A percentile compares a stretch with the other conserved stretches of the same genome.
Conservation (phyloP, 1,284 basidiomycete species). For the Cutaneotrichosporon cavernicola region DNA sequence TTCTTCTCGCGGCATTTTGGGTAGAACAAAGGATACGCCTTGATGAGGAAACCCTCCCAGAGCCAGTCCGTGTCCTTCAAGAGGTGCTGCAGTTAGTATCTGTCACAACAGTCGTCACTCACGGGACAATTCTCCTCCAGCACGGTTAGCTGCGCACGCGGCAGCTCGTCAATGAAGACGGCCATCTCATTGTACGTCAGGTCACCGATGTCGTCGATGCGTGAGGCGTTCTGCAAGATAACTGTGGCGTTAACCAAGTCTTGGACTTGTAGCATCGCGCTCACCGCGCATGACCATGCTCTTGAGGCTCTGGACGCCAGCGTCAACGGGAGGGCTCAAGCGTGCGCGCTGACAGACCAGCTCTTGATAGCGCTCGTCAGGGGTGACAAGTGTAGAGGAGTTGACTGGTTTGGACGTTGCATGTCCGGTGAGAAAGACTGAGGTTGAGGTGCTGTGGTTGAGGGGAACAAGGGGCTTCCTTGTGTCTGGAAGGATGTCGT, state of each 20-base stretch:
- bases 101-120: slow-evolving; percentile 6
- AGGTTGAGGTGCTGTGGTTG: not conserved
- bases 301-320: slow-evolving; percentile 8
- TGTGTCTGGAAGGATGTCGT: slow-evolving; percentile 15
- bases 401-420: not conserved
- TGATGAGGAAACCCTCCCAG: slow-evolving; percentile 42
- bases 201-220: slow-evolving; percentile 47
- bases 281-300: slow-evolving; percentile 11
- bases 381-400: not conserved
- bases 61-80: slow-evolving; percentile 49
- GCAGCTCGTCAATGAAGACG: slow-evolving; percentile 38
- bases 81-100: slow-evolving; percentile 33
- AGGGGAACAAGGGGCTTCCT: slow-evolving; percentile 10
- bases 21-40: slow-evolving; percentile 40
- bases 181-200: slow-evolving; percentile 36
- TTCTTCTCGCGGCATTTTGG: slow-evolving; percentile 31
- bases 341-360: not conserved
- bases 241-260: slow-evolving; percentile 26
- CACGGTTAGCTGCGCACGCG: slow-evolving; percentile 40
- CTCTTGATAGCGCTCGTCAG: slow-evolving; percentile 15
- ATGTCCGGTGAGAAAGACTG: not conserved
- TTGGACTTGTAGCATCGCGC: not conserved
- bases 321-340: not conserved
- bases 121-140: slow-evolving; percentile 39
- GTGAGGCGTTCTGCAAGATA: slow-evolving; percentile 29